These are phyloP conservation scores for Spiromastix sp. DNA, from an alignment of 2,329 filamentous ascomycete genomes.

Conservation along the genomic window DNA sequence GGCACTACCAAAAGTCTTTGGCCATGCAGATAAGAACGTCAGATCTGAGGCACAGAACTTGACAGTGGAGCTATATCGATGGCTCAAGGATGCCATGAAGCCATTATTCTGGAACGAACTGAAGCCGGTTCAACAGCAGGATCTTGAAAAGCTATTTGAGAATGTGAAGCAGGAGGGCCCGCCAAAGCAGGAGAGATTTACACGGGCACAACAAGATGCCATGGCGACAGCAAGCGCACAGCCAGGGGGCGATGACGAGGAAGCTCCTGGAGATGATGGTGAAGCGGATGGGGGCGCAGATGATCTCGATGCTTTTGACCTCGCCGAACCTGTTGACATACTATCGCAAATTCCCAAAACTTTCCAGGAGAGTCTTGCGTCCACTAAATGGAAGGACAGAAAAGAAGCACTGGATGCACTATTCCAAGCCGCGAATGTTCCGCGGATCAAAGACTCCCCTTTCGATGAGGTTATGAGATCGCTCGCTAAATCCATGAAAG, in stretches of 20 bases:
- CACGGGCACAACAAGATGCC: slow-evolving; percentile 81
- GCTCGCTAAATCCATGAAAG: slow-evolving; percentile 95
- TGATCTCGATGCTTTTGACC: slow-evolving; percentile 71
- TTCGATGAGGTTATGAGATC: slow-evolving; percentile 75
- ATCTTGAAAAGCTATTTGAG: slow-evolving; percentile 89
- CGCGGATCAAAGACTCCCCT: slow-evolving; percentile 81
- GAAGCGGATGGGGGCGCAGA: slow-evolving; percentile 50
- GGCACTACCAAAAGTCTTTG: slow-evolving; percentile 77
- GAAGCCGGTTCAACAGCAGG: slow-evolving; percentile 89
- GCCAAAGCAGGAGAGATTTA: slow-evolving; percentile 81
- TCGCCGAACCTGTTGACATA: slow-evolving; percentile 81
- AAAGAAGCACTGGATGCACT: slow-evolving; percentile 88
- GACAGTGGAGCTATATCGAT: slow-evolving; percentile 89
- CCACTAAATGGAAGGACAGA: slow-evolving; percentile 95
- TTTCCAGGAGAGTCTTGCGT: slow-evolving; percentile 73
- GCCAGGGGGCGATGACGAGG: slow-evolving; percentile 44
- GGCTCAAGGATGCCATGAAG: slow-evolving; percentile 96
- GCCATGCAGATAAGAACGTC: slow-evolving; percentile 96
- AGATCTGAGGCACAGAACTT: slow-evolving; percentile 86
- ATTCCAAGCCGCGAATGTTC: slow-evolving; percentile 65
- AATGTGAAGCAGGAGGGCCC: slow-evolving; percentile 77
- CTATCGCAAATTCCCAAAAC: slow-evolving; percentile 69
- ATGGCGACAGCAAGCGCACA: slow-evolving; percentile 57
- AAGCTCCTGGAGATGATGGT: slow-evolving; percentile 50
- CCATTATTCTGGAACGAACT: slow-evolving; percentile 93